Conservation (phyloP, 495 filamentous ascomycete genomes). For the Hyphodiscus hymeniophilus region DNA sequence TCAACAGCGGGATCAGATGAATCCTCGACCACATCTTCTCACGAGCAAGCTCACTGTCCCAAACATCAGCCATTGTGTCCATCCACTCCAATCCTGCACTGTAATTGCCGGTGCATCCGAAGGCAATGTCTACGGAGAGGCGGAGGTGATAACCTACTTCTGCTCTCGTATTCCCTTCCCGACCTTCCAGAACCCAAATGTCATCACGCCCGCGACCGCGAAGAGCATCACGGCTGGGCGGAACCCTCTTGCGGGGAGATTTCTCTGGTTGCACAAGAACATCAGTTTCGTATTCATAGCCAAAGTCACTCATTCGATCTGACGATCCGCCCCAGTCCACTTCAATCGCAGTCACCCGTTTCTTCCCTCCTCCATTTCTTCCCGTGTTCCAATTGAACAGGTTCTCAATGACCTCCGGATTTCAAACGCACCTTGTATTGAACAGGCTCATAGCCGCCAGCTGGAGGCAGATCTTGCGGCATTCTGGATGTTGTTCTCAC, state of each 20-base stretch:
- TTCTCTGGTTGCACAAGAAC: constrained; percentile 58
- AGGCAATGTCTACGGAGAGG: background rate
- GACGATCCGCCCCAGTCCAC: too few relatives aligned
- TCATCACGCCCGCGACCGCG: constrained; percentile 66
- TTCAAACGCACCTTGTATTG: constrained; percentile 83
- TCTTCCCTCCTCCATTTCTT: background rate
- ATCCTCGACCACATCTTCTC: constrained; percentile 98
- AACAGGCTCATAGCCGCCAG: constrained; percentile 87
- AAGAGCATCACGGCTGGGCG: constrained; percentile 68
- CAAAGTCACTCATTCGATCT: too few relatives aligned
- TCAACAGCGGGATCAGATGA: constrained; percentile 82
- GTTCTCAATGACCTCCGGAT: too few relatives aligned
- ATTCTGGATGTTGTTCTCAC: constrained; percentile 35
- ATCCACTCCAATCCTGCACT: background rate
- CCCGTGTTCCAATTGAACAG: too few relatives aligned
- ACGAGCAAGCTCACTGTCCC: constrained; percentile 73
- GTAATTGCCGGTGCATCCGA: background rate
- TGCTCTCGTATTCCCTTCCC: constrained; percentile 73
- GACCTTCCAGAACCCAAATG: constrained; percentile 80
- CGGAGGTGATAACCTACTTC: constrained; percentile 50
- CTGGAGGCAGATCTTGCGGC: constrained; percentile 88
- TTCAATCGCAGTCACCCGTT: background rate
- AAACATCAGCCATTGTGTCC: background rate
- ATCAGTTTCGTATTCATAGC: too few relatives aligned
- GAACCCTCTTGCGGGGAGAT: constrained; percentile 88